Conservation (phyloP, 2,329 filamentous ascomycete genomes). For the Metarhizium album region DNA sequence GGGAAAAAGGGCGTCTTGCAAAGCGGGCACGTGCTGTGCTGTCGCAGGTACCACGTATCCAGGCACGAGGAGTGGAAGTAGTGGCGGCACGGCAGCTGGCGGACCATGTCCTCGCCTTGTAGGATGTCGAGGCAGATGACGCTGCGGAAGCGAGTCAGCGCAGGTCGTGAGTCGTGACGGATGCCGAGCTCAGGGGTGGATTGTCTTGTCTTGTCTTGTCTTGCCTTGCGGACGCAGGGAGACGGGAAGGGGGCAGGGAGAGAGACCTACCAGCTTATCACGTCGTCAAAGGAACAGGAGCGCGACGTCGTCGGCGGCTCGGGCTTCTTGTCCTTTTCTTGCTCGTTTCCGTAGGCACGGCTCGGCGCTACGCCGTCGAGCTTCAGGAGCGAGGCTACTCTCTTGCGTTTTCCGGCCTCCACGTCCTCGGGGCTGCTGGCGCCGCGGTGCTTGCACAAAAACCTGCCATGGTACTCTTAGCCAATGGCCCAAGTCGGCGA, state of each 20-base stretch:
- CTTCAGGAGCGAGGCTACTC: background rate
- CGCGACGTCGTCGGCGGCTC: background rate
- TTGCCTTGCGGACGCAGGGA: background rate
- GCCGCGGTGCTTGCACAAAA: background rate
- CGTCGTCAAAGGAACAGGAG: background rate
- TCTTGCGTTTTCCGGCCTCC: background rate
- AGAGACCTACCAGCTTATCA: background rate
- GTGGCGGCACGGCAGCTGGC: background rate
- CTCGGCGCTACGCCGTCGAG: background rate
- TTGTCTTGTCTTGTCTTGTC: background rate
- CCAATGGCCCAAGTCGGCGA: background rate
- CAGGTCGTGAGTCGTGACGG: no score
- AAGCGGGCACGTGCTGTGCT: background rate
- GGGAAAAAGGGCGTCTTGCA: background rate
- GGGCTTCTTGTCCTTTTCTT: background rate
- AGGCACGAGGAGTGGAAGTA: background rate
- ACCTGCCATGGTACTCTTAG: background rate
- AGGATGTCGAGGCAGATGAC: background rate
- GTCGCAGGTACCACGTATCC: background rate
- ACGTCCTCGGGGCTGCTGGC: background rate
- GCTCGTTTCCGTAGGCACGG: background rate
- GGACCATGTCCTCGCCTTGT: background rate
- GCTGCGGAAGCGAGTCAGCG: background rate
- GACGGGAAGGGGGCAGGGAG: no score
- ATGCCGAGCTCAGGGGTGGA: no score